Base-by-base conservation (phyloP, 1,284 basidiomycete genomes). In the Moniliophthora roreri region DNA sequence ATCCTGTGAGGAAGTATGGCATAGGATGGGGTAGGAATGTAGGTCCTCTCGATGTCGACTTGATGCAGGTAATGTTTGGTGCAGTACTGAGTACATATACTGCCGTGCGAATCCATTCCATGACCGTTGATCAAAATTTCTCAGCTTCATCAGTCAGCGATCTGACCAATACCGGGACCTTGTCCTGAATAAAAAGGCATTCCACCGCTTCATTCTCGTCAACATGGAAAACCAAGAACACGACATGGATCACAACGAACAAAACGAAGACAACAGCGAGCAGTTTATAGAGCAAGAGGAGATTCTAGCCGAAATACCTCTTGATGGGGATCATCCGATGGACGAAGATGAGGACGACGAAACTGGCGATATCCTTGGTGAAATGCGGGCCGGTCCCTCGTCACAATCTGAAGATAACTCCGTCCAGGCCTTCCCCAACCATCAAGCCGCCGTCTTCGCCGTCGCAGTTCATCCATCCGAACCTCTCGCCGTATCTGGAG, bases 401-500 rank as follows among this genome's bases (percentile, higher is more conserved):
- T 67, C 66, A 21, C 20, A 36, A 64, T 64, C 36, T 59, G 78
- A 82, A 56, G 81, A 84, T 64, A 88, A 84, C 62, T 85, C 84
- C 13, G 73, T 89, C 10, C 86, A 86, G 63, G 78, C 80, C 54
- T 92, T 92, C 64, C 62, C 74, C 15, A 69, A 66, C 8, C 89
- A 92, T 66, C 64, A 67, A n/a, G 70, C 74, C 45, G 93, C 96
- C 9, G 90, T 98, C 47, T 99, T 98, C 67, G 75, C 87, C 42
- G 76, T 99, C 38, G 75, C 91, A 10, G 81, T 87, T 38, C 97
- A 99, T 69, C 94, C 95, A 0, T 86, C 87, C 28, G 84, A 90
- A 51, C 85, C 91, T 1, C 76, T 98, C 32, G 94, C 92, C 4
- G 87, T 87, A 23, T 94, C 93, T 1, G 97, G 97, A 28, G 96